A percentile compares a stretch with the other conserved stretches of the same genome.
phyloP scores from a whole-genome alignment of 1,139 yeast species.

The Taphrina deformans region DNA sequence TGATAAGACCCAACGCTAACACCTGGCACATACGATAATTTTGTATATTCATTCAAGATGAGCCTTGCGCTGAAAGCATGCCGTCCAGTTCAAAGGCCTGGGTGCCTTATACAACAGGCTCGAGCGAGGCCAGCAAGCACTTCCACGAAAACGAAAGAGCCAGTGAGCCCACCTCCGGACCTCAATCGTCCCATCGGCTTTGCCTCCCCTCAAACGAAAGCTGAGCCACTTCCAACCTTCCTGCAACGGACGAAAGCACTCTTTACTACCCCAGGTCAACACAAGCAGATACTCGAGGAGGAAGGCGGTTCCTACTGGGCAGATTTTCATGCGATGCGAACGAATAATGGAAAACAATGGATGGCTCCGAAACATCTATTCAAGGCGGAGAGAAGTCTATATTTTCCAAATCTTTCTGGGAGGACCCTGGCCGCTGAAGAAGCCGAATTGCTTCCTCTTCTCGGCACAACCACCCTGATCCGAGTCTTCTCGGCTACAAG shows the following conservation, averaged over 20 bases:
- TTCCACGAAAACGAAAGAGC: not conserved
- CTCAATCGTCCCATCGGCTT: slow-evolving; percentile 31
- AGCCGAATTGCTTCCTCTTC: slow-evolving; percentile 50
- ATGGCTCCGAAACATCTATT: slow-evolving; percentile 34
- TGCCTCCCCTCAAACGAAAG: slow-evolving; percentile 4
- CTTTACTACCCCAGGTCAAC: slow-evolving; percentile 27
- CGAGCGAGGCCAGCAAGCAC: slow-evolving; percentile 1
- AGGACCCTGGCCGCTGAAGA: slow-evolving; percentile 53
- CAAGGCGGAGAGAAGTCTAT: slow-evolving; percentile 55
- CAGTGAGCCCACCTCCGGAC: slow-evolving; percentile 11
- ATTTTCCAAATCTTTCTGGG: slow-evolving; percentile 80
- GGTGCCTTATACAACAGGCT: not conserved
- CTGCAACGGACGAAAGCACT: slow-evolving; percentile 21
- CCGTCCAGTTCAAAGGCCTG: not conserved
- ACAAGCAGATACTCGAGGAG: slow-evolving; percentile 22
- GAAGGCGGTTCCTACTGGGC: slow-evolving; percentile 35
- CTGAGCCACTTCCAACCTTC: slow-evolving; percentile 16
- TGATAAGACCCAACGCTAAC: no score
- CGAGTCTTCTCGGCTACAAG: slow-evolving; percentile 39
- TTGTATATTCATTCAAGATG: no score
- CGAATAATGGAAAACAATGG: slow-evolving; percentile 35
- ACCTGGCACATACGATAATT: no score
- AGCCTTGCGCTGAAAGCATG: not conserved
- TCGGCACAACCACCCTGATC: slow-evolving; percentile 62
- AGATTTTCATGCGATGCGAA: slow-evolving; percentile 36